Conservation (phyloP, 208 protist genomes). For the Vickermania spadyakhi region DNA sequence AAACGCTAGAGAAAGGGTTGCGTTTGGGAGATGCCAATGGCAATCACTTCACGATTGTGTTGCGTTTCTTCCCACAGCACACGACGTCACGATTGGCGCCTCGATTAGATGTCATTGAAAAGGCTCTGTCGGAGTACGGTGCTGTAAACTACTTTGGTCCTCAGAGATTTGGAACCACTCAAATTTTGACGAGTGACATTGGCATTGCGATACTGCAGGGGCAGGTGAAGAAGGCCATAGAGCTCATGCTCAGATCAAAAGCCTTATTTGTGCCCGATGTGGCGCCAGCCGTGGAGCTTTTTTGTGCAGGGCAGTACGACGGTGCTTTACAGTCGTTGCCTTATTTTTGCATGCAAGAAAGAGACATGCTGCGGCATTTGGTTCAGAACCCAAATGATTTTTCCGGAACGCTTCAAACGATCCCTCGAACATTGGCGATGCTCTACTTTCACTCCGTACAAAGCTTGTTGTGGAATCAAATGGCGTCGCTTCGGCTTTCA, state of each 20-base stretch:
- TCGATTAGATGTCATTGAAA: slow-evolving; percentile 14
- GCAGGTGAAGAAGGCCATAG: slow-evolving; percentile 51
- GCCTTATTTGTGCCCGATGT: slow-evolving; percentile 46
- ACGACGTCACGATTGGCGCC: slow-evolving; percentile 1
- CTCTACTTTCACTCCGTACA: slow-evolving; percentile 94
- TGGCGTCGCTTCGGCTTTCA: slow-evolving; percentile 81
- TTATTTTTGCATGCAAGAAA: slow-evolving; percentile 72
- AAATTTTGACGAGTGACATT: slow-evolving; percentile 86
- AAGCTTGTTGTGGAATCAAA: slow-evolving; percentile 89
- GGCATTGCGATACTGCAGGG: slow-evolving; percentile 72
- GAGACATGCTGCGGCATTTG: slow-evolving; percentile 79
- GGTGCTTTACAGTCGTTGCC: slow-evolving; percentile 42
- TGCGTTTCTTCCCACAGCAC: slow-evolving; percentile 51
- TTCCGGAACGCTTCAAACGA: slow-evolving; percentile 40
- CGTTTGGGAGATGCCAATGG: slow-evolving; percentile 82
- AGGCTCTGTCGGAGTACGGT: slow-evolving; percentile 35
- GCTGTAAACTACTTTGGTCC: slow-evolving; percentile 94
- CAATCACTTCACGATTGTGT: slow-evolving; percentile 89
- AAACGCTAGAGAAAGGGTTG: slow-evolving; percentile 36
- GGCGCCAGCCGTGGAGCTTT: slow-evolving; percentile 14
- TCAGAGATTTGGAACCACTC: slow-evolving; percentile 92
- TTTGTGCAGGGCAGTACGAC: slow-evolving; percentile 27
- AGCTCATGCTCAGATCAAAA: slow-evolving; percentile 65
- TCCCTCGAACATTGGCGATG: slow-evolving; percentile 81
- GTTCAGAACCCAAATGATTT: slow-evolving; percentile 53